phyloP scores from a whole-genome alignment of 768 basidiomycete species.

The Boletus rufocinnamomeus region DNA sequence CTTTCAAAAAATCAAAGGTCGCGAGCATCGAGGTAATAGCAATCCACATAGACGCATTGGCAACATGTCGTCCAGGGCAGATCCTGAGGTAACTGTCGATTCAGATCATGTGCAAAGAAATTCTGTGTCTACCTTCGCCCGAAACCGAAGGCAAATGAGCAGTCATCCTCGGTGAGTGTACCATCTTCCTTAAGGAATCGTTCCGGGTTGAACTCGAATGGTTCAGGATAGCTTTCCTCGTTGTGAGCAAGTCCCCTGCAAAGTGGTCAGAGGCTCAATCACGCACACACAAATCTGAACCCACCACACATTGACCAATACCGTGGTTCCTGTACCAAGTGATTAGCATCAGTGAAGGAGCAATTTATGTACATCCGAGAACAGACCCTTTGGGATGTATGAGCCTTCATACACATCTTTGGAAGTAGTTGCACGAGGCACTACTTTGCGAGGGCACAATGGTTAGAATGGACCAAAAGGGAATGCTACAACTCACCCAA shows the following conservation, averaged over 20 bases:
- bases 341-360: neutral
- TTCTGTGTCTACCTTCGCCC: slow-evolving; percentile 24
- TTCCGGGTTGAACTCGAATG: slow-evolving; percentile 43
- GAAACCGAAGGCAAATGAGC: slow-evolving; percentile 24
- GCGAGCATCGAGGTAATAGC: slow-evolving; percentile 28
- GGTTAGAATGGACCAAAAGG: slow-evolving; percentile 1
- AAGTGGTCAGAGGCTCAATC: neutral
- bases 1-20: slow-evolving; percentile 26
- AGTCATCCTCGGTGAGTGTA: slow-evolving; percentile 8
- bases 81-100: slow-evolving; percentile 12
- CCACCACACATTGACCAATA: slow-evolving; percentile 30
- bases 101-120: neutral
- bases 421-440: slow-evolving; percentile 24
- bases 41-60: slow-evolving; percentile 30
- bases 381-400: slow-evolving; percentile 28
- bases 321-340: slow-evolving; percentile 17
- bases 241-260: slow-evolving; percentile 43
- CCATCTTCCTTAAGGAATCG: slow-evolving; percentile 35
- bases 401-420: slow-evolving; percentile 29
- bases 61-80: slow-evolving; percentile 27
- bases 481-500: slow-evolving; percentile 20
- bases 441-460: slow-evolving; percentile 8
- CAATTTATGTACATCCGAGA: neutral
- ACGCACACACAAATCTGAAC: neutral
- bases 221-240: slow-evolving; percentile 39